phyloP scores from a whole-genome alignment of 495 filamentous ascomycete species.

The Penicillium atrosanguineum region DNA sequence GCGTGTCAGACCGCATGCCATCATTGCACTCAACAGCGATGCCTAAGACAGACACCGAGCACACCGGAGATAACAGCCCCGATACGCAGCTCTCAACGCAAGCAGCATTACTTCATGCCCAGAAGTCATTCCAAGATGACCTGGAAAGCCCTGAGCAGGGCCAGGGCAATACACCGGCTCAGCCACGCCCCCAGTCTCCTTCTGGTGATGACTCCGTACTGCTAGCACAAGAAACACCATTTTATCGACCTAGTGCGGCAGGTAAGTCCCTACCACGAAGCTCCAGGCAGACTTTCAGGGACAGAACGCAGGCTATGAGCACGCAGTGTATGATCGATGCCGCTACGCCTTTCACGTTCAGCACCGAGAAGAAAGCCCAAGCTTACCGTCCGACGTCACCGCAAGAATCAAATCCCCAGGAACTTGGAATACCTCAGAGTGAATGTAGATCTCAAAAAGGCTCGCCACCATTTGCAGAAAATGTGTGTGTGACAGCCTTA shows the following conservation, averaged over 20 bases:
- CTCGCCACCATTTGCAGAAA: not conserved
- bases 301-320: conserved; percentile 34
- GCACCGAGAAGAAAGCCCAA: conserved; percentile 38
- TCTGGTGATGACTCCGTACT: conserved; percentile 11
- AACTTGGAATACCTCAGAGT: conserved; percentile 1
- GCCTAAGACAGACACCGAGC: conserved; percentile 21
- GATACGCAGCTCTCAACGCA: conserved; percentile 49
- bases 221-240: conserved; percentile 36
- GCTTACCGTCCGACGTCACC: conserved; percentile 12
- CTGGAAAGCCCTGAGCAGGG: conserved; percentile 32
- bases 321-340: conserved; percentile 52
- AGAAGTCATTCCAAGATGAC: conserved; percentile 47
- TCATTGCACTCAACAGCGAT: conserved; percentile 41
- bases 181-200: conserved; percentile 14
- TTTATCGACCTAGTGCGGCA: conserved; percentile 21
- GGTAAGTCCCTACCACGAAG: conserved; percentile 1
- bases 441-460: not conserved
- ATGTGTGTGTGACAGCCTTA: conserved; percentile 8
- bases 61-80: conserved; percentile 17
- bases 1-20: conserved; percentile 30
- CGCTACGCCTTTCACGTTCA: conserved; percentile 47
- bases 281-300: conserved; percentile 8
- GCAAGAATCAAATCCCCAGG: conserved; percentile 12
- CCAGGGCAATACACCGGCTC: conserved; percentile 12
- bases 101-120: conserved; percentile 46